Evolutionary conservation across 805 yeast genomes (phyloP).

Genomic region (Wickerhamiella spandovensis): DNA sequence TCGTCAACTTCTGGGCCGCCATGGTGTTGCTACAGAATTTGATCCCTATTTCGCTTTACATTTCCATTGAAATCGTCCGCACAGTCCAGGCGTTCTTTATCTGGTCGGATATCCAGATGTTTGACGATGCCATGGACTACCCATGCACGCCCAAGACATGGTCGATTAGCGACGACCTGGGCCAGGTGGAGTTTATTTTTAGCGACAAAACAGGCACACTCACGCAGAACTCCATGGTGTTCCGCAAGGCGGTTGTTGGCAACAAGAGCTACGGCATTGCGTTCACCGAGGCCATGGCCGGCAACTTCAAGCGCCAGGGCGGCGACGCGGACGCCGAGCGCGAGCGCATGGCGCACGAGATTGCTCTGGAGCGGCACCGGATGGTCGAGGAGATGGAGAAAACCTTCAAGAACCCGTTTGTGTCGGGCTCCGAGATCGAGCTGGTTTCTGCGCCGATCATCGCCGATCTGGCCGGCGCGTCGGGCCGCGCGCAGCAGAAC

Average conservation of each 20-base stretch:
- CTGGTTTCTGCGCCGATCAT: slow-evolving; percentile 49
- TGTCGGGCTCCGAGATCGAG: slow-evolving; percentile 30
- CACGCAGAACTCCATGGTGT: slow-evolving; percentile 69
- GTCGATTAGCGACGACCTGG: slow-evolving; percentile 65
- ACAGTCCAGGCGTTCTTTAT: slow-evolving; percentile 67
- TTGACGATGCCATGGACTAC: slow-evolving; percentile 52
- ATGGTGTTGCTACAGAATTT: slow-evolving; percentile 61
- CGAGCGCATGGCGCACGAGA: slow-evolving; percentile 29
- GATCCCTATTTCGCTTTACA: slow-evolving; percentile 69
- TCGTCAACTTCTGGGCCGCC: slow-evolving; percentile 57
- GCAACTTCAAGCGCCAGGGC: slow-evolving; percentile 52
- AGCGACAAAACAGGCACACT: slow-evolving; percentile 77
- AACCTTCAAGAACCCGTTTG: slow-evolving; percentile 31
- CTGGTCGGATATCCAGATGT: slow-evolving; percentile 55
- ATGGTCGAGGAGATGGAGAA: slow-evolving; percentile 41
- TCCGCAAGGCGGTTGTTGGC: slow-evolving; percentile 55
- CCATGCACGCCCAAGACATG: slow-evolving; percentile 74
- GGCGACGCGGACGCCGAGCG: slow-evolving; percentile 40
- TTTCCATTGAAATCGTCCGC: slow-evolving; percentile 67
- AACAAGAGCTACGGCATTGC: slow-evolving; percentile 61
- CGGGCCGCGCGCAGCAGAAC: slow-evolving; percentile 31
- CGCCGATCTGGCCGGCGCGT: slow-evolving; percentile 34
- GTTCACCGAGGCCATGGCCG: slow-evolving; percentile 66
- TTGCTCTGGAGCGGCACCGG: slow-evolving; percentile 30
- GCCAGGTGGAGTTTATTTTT: slow-evolving; percentile 67